These are phyloP conservation scores for Graphiopsis chlorocephala DNA, from an alignment of 2,329 filamentous ascomycete species.

Conservation along the genomic window DNA sequence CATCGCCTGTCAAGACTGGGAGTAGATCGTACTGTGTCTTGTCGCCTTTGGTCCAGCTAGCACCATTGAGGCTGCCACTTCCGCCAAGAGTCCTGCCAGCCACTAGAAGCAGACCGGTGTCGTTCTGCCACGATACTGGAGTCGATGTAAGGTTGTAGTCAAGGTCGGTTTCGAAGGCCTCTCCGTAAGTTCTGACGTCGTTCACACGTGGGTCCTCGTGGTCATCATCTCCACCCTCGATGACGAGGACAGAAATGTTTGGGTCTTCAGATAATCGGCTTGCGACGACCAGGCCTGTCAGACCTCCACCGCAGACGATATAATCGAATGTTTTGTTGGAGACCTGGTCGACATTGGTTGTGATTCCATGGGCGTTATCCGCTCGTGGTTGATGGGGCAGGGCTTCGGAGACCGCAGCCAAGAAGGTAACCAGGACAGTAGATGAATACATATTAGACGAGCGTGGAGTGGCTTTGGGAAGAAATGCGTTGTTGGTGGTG, in stretches of 20 bases:
- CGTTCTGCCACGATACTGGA: slow-evolving; percentile 26
- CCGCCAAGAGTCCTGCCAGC: slow-evolving; percentile 30
- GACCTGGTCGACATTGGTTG: neutral
- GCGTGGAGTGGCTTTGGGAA: neutral
- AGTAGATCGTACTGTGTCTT: slow-evolving; percentile 30
- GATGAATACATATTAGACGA: neutral
- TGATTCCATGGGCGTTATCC: slow-evolving; percentile 9
- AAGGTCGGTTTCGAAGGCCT: slow-evolving; percentile 24
- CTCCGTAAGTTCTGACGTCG: slow-evolving; percentile 26
- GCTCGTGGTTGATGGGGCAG: slow-evolving; percentile 6
- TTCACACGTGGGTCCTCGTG: slow-evolving; percentile 22
- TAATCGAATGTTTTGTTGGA: slow-evolving; percentile 21
- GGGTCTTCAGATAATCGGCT: slow-evolving; percentile 25
- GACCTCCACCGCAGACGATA: slow-evolving; percentile 28
- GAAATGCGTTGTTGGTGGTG: neutral
- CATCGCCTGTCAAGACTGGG: slow-evolving; percentile 28
- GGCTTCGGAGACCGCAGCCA: neutral
- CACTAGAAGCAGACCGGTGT: slow-evolving; percentile 21
- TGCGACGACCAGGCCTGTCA: slow-evolving; percentile 28
- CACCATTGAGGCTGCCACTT: slow-evolving; percentile 28
- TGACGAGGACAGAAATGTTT: slow-evolving; percentile 26
- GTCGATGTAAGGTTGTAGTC: slow-evolving; percentile 25
- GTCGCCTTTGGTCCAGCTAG: slow-evolving; percentile 31
- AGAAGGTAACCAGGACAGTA: neutral
- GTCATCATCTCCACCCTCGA: slow-evolving; percentile 30